A percentile compares a stretch with the other conserved stretches of the same genome.
Conservation (phyloP, 2,329 filamentous ascomycete genomes). For the Talaromyces sp. region DNA sequence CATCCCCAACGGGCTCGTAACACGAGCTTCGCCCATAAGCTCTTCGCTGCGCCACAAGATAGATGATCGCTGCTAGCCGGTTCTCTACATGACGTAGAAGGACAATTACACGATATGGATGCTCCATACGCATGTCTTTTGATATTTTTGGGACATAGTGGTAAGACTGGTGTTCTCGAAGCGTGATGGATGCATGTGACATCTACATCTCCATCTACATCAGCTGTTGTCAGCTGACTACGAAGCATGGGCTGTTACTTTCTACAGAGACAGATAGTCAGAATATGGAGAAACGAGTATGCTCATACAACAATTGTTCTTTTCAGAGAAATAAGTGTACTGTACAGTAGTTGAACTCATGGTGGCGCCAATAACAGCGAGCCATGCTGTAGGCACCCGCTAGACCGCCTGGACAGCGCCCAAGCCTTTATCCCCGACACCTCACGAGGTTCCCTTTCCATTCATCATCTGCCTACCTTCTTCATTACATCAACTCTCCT, state of each 20-base stretch:
- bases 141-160: not conserved
- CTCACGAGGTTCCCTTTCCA: not conserved
- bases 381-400: not conserved
- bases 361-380: not conserved
- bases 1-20: not conserved
- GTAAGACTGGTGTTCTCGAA: not conserved
- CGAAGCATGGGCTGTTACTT: not conserved
- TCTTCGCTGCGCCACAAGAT: not conserved
- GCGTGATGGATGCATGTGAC: constrained; percentile 13
- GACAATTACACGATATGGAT: not conserved
- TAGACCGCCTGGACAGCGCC: not conserved
- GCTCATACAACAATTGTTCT: not conserved
- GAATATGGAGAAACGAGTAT: not conserved
- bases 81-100: not conserved
- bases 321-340: not conserved
- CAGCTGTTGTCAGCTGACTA: constrained; percentile 4
- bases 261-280: not conserved
- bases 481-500: not conserved
- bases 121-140: not conserved
- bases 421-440: not conserved
- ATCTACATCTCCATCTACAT: not conserved
- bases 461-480: not conserved
- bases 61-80: not conserved
- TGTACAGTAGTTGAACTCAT: not conserved
- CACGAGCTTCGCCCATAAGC: not conserved